phyloP scores from a whole-genome alignment of 176 grass and related monocot species.

The Rhynchospora breviuscula region DNA sequence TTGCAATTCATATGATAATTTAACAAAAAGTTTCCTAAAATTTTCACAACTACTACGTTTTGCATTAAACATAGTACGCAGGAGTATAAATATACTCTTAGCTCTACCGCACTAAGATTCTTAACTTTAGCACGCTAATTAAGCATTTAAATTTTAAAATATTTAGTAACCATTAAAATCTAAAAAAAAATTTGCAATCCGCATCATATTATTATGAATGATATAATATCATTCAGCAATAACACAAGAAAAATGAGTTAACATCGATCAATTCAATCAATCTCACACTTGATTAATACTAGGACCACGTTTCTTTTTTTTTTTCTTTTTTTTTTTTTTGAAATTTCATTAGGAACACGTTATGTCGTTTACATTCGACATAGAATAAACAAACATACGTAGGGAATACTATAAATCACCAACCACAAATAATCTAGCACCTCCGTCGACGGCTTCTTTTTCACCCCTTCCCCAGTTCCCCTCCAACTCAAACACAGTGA shows the following conservation, averaged over 20 bases:
- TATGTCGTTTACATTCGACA: background rate
- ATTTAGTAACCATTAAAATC: background rate
- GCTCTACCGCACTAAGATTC: too few relatives aligned
- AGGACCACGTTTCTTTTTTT: too few relatives aligned
- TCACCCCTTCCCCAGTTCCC: background rate
- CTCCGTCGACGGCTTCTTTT: background rate
- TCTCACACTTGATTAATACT: background rate
- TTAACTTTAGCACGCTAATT: background rate
- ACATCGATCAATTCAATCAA: background rate
- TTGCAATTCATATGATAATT: background rate
- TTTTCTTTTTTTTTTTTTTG: too few relatives aligned
- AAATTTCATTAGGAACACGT: too few relatives aligned
- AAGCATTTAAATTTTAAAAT: background rate
- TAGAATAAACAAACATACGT: background rate
- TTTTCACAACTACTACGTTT: background rate
- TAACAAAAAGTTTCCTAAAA: background rate
- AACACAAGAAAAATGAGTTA: background rate
- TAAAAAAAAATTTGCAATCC: background rate
- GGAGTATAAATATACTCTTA: background rate
- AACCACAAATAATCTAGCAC: background rate
- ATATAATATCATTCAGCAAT: background rate
- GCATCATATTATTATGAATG: too few relatives aligned
- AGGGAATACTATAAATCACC: background rate
- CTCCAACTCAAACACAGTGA: background rate
- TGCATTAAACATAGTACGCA: background rate